Conservation (phyloP, 2,329 filamentous ascomycete species). For the Monosporascus sp. region DNA sequence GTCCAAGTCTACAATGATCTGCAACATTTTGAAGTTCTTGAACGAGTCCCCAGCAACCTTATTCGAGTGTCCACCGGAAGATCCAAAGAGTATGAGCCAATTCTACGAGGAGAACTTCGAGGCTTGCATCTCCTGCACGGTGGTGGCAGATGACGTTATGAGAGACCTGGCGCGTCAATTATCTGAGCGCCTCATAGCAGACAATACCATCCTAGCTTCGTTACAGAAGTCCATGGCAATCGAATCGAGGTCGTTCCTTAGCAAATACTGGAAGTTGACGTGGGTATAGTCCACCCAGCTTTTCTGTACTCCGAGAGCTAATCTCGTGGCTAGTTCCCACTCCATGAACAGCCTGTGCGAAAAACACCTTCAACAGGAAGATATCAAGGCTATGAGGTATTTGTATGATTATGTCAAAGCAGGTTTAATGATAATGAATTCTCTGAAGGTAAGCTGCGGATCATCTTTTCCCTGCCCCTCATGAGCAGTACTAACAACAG, state of each 20-base stretch:
- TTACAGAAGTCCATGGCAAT: constrained; percentile 32
- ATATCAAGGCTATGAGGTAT: constrained; percentile 38
- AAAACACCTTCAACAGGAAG: constrained; percentile 37
- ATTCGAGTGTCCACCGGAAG: constrained; percentile 35
- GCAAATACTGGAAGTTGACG: constrained; percentile 50
- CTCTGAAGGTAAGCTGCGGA: constrained; percentile 37
- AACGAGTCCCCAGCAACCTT: constrained; percentile 47
- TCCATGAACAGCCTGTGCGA: constrained; percentile 47
- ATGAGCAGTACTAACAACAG: constrained; percentile 4
- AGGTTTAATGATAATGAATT: constrained; percentile 46
- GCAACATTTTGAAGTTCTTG: constrained; percentile 53
- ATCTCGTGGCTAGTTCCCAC: constrained; percentile 29
- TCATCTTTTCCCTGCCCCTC: too few species aligned
- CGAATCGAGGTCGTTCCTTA: constrained; percentile 32
- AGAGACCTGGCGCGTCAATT: constrained; percentile 43
- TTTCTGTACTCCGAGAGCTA: background rate
- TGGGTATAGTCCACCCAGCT: constrained; percentile 22
- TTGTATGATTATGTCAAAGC: constrained; percentile 54
- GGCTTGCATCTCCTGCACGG: constrained; percentile 48
- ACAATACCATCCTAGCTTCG: constrained; percentile 29
- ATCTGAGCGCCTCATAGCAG: constrained; percentile 42
- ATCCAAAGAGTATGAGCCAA: constrained; percentile 27
- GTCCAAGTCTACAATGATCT: constrained; percentile 38
- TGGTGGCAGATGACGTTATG: constrained; percentile 46
- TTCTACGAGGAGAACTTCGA: constrained; percentile 44